Evolutionary conservation across 495 filamentous ascomycete genomes (phyloP).

Genomic region (Letharia lupina): DNA sequence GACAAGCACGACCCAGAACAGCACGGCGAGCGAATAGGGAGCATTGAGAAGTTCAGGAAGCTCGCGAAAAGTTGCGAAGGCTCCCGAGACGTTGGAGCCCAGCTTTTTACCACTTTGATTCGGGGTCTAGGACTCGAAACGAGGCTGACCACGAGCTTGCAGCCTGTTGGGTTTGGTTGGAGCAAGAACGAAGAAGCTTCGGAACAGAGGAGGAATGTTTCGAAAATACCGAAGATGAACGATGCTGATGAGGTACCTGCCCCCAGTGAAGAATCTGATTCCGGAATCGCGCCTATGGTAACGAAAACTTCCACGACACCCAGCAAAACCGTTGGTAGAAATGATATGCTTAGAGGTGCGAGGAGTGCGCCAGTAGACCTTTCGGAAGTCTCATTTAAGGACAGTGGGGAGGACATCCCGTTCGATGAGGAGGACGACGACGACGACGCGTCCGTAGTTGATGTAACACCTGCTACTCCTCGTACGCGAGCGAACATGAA

Average conservation of each 20-base stretch:
- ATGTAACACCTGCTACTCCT: slow-evolving; percentile 32
- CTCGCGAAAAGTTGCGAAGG: slow-evolving; percentile 65
- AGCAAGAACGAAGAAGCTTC: slow-evolving; percentile 69
- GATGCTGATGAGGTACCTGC: background rate
- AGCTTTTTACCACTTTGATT: slow-evolving; percentile 86
- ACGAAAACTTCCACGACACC: slow-evolving; percentile 22
- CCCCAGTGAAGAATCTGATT: slow-evolving; percentile 26
- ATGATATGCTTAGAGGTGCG: slow-evolving; percentile 26
- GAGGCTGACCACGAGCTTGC: slow-evolving; percentile 72
- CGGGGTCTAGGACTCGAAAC: slow-evolving; percentile 74
- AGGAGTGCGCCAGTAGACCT: slow-evolving; percentile 30
- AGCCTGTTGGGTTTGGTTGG: slow-evolving; percentile 87
- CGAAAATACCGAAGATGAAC: background rate
- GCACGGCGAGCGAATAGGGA: slow-evolving; percentile 66
- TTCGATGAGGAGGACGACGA: slow-evolving; percentile 21
- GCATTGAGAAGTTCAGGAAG: slow-evolving; percentile 56
- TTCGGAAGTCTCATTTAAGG: slow-evolving; percentile 28
- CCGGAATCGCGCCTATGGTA: slow-evolving; percentile 26
- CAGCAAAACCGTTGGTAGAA: slow-evolving; percentile 18
- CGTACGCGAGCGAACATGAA: slow-evolving; percentile 30
- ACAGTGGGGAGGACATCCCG: background rate
- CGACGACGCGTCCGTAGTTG: slow-evolving; percentile 35
- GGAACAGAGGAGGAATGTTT: slow-evolving; percentile 24
- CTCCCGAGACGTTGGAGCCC: slow-evolving; percentile 78
- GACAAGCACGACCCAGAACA: slow-evolving; percentile 49